A percentile compares a stretch with the other conserved stretches of the same genome.
Evolutionary conservation across 371 early-diverging fungal species (phyloP).

Genomic region (Entomophthora muscae): DNA sequence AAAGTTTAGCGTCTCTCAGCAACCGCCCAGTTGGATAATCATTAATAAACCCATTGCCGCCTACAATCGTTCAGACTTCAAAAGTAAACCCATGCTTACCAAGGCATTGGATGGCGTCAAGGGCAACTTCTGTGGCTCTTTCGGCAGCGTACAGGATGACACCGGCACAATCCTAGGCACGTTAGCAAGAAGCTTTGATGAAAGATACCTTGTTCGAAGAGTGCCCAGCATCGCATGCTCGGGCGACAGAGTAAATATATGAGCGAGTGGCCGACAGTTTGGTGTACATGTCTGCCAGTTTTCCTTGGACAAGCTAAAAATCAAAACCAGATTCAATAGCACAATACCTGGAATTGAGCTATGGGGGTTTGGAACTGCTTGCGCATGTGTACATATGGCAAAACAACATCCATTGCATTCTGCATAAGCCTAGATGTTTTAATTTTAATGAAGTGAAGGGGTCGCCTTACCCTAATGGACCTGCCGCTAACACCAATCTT

Average conservation of each 20-base stretch:
- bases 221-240: conserved; percentile 68
- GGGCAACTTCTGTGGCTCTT: conserved; percentile 84
- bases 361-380: conserved; percentile 76
- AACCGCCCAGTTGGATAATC: conserved; percentile 88
- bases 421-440: conserved; percentile 63
- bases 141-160: conserved; percentile 91
- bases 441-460: neutral
- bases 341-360: conserved; percentile 67
- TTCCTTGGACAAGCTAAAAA: conserved; percentile 65
- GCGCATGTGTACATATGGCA: conserved; percentile 79
- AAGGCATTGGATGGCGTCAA: conserved; percentile 90
- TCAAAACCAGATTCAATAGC: neutral
- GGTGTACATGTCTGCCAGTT: conserved; percentile 95
- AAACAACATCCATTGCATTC: conserved; percentile 56
- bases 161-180: conserved; percentile 79
- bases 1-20: conserved; percentile 89
- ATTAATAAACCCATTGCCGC: conserved; percentile 93
- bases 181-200: neutral
- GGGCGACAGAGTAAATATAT: conserved; percentile 83
- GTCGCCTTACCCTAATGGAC: conserved; percentile 67
- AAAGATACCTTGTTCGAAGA: conserved; percentile 38
- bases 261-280: conserved; percentile 80
- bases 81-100: too few relatives aligned
- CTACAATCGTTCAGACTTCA: conserved; percentile 14
- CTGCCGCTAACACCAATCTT: conserved; percentile 80